These are phyloP conservation scores for Eucalyptus tenuipes DNA, from an alignment of 345 rosid species.

Conservation along the genomic window DNA sequence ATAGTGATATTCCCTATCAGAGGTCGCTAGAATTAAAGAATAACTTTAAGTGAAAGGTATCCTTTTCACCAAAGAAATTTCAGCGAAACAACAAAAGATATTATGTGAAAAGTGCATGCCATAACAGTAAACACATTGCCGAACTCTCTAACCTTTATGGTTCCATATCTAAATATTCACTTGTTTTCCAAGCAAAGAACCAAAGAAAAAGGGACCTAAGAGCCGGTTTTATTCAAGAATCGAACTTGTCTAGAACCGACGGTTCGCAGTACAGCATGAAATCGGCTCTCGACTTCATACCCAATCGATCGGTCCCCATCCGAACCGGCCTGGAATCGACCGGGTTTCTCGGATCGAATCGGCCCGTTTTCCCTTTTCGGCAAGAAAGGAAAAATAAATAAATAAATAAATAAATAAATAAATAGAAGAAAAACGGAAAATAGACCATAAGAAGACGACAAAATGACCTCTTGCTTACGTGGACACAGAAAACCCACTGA, in stretches of 20 bases:
- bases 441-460: neutral
- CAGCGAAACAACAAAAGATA: fast-evolving
- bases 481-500: neutral
- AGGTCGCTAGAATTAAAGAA: neutral
- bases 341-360: neutral
- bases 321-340: neutral
- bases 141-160: neutral
- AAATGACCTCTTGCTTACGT: neutral
- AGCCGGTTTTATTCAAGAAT: fast-evolving
- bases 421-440: fast-evolving
- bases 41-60: neutral
- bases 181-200: neutral
- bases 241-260: fast-evolving
- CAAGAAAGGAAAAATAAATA: neutral
- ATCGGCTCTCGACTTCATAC: neutral
- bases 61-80: fast-evolving
- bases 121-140: neutral
- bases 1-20: neutral
- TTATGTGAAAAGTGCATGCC: neutral
- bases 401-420: neutral
- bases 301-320: fast-evolving
- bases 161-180: neutral
- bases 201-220: neutral
- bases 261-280: fast-evolving
- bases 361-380: neutral